These are phyloP conservation scores for Xylaria acuta DNA, from an alignment of 495 filamentous ascomycete genomes.

Conservation along the genomic window DNA sequence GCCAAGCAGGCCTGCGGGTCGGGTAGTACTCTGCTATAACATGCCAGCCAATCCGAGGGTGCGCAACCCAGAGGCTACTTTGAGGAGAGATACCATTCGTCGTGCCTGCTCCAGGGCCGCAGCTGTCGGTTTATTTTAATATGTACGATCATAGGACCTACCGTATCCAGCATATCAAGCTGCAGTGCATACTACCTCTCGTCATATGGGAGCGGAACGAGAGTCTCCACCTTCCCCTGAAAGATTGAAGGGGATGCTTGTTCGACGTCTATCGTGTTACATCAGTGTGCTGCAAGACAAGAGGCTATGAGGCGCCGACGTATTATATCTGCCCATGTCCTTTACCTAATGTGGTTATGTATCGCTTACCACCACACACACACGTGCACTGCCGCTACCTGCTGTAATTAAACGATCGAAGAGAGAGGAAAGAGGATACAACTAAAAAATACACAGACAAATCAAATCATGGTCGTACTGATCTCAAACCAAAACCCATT, in stretches of 20 bases:
- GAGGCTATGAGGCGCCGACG: background rate
- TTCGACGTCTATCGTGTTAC: conserved; percentile 2
- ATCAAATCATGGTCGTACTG: background rate
- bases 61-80: background rate
- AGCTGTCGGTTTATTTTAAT: conserved; percentile 14
- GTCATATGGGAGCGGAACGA: conserved; percentile 18
- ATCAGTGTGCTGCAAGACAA: conserved; percentile 12
- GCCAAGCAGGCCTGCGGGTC: conserved; percentile 3
- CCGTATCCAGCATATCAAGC: conserved; percentile 2
- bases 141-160: conserved; percentile 8
- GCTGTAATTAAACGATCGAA: background rate
- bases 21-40: background rate
- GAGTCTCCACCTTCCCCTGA: conserved; percentile 24
- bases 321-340: background rate
- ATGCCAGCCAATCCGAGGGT: background rate
- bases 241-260: conserved; percentile 7
- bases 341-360: conserved; percentile 14
- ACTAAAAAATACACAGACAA: background rate
- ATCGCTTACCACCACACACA: background rate
- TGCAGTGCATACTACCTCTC: conserved; percentile 5
- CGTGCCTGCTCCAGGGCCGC: background rate
- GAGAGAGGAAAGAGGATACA: background rate
- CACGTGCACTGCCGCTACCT: conserved; percentile 1
- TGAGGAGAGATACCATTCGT: background rate
- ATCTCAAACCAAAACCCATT: background rate